Evolutionary conservation across 2,329 filamentous ascomycete genomes (phyloP), one percentile per base, ranked within the genome.

Genomic region (Aureobasidium sp.): DNA sequence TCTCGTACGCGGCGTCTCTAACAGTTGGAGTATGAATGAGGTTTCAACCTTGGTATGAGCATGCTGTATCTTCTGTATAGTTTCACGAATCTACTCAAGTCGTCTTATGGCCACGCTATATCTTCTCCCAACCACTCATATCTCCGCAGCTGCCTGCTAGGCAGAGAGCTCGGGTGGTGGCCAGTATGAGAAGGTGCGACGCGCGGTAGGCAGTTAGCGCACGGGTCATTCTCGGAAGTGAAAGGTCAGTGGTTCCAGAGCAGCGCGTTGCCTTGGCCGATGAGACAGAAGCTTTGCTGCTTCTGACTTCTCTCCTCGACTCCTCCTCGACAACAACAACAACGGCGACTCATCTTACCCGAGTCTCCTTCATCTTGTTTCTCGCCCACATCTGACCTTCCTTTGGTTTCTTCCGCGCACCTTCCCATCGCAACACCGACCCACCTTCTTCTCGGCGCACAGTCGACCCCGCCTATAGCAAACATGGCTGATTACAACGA

Each of bases 401-500:
- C 12, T 41, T 45, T 45, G 27, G 14, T 9, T 12, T 17, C n/a
- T n/a, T 14, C 34, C 3, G 12, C 17, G 8, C 15, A 12, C n/a
- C 20, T 17, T 20, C 29, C 3, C 29, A 2, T 22, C 29, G n/a
- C 42, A 57, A 9, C 20, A 31, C n/a, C 53, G 12, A 25, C n/a
- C 17, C 36, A 15, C n/a, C 5, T 37, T 31, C n/a, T 42, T 11
- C 31, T 25, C 41, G 42, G 37, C 55, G 55, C 55, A n/a, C 42
- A 58, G 55, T 39, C 55, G 53, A 57, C 53, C 53, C 53, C 53
- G 45, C n/a, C 53, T 57, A 34, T 25, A 57, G 31, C 52, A 74
- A 81, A 55, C 69, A 94, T 93, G 90, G 85, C 89, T 52, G 90
- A 94, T 59, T 89, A 92, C 71, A 58, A 58, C 7, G 89, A 90